Evolutionary conservation across 192 early-diverging fungal species (phyloP), one percentile per base, ranked within the genome.

Genomic region (Irineochytrium annulatum): DNA sequence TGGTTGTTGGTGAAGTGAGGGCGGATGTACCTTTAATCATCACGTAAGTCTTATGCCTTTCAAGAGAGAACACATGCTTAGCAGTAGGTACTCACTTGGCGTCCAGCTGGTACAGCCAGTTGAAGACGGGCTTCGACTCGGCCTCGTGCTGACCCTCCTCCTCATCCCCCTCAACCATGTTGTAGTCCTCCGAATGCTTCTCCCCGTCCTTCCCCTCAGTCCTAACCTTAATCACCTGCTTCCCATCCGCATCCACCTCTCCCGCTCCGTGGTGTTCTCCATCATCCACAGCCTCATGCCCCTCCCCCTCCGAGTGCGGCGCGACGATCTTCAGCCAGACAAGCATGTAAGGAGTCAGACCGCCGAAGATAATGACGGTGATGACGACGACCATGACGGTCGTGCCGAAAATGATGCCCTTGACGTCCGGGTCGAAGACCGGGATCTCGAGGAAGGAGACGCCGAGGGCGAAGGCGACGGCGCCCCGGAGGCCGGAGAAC

Each of bases 401-500:
- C 2, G 82, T 84, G 22, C 82, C 79, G 57, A 84, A 84, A 43
- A 84, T 80, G 19, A 67, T 60, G n/a, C 75, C 72, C 45, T 81
- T 81, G 56, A 77, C 62, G 14, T 70, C 73, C 3, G 57, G 51
- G 39, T 57, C 53, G 59, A 84, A 82, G 45, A 69, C 65, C 3
- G 72, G 75, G 60, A 78, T 67, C 35, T 84, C 82, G 29, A 82
- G 68, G 70, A 84, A 78, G 17, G 70, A 71, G 14, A 84, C 82
- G 13, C 72, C 77, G 19, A 84, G 69, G 14, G 82, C 82, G 60
- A 84, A 84, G 1, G 82, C 82, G 16, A 84, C 82, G 34, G 82
- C 82, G 3, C 82, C 82, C 44, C 82, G 77, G 1, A 84, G 63
- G 16, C 82, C 82, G 49, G 77, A 78, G 59, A 79, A 82, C 82